Evolutionary conservation across 1,284 basidiomycete genomes (phyloP).

Genomic region (Ceratobasidium sp.): DNA sequence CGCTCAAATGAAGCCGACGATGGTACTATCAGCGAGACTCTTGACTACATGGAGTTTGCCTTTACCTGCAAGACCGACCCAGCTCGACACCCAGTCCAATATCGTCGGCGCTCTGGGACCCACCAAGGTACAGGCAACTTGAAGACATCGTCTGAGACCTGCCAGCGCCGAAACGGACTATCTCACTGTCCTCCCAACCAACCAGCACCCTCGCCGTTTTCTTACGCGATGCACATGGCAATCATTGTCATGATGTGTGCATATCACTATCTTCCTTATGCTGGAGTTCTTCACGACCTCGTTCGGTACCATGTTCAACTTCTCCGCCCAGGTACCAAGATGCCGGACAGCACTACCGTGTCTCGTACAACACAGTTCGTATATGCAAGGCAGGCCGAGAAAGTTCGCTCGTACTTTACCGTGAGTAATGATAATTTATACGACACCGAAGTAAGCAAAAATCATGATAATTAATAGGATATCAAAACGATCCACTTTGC

Average conservation of each 20-base stretch:
- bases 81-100: not conserved
- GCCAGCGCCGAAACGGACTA: not conserved
- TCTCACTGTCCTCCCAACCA: not conserved
- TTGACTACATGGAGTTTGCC: not conserved
- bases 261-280: slow-evolving; percentile 12
- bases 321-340: not conserved
- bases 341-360: not conserved
- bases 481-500: slow-evolving; percentile 5
- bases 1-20: not conserved
- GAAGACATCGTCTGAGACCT: not conserved
- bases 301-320: slow-evolving; percentile 1
- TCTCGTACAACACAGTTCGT: not conserved
- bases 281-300: not conserved
- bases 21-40: not conserved
- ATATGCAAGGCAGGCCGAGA: not conserved
- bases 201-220: not conserved
- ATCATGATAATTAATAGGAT: not conserved
- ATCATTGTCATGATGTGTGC: slow-evolving; percentile 1
- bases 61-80: not conserved
- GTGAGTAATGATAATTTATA: not conserved
- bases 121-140: not conserved
- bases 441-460: too few species aligned
- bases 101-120: not conserved
- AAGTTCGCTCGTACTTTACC: not conserved
- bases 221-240: slow-evolving; percentile 24